A percentile compares a stretch with the other conserved stretches of the same genome.
phyloP scores from a whole-genome alignment of 805 yeast genomes.

The Yarrowia sp. region DNA sequence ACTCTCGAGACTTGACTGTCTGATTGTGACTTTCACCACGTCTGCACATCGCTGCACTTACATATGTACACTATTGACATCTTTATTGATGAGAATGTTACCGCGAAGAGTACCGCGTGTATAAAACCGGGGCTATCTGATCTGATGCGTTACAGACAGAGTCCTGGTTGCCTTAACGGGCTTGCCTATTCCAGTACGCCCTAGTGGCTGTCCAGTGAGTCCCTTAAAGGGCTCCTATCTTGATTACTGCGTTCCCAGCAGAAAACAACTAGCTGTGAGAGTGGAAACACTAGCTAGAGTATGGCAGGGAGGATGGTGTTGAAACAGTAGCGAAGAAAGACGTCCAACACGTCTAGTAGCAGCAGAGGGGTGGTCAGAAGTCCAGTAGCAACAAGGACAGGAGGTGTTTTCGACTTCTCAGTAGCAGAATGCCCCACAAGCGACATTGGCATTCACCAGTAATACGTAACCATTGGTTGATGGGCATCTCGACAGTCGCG shows the following conservation, averaged over 20 bases:
- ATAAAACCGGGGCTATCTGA: conserved; percentile 15
- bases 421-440: no score
- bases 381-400: no score
- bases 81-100: conserved; percentile 1
- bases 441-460: background rate
- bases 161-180: no score
- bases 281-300: conserved; percentile 10
- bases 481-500: background rate
- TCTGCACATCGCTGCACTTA: conserved; percentile 5
- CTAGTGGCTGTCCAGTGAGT: no score
- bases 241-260: background rate
- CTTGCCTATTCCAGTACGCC: no score
- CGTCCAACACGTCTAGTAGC: no score
- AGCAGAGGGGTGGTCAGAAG: no score
- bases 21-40: no score
- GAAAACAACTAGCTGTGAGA: background rate
- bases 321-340: no score
- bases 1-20: no score
- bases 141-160: background rate
- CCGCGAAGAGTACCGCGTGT: conserved; percentile 30
- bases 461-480: conserved; percentile 24
- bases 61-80: conserved; percentile 37
- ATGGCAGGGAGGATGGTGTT: no score
- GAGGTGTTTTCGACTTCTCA: background rate
- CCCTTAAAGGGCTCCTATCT: background rate